Evolutionary conservation across 2,329 filamentous ascomycete species (phyloP), one percentile per base, ranked within the genome.

Genomic region (Raffaelea arxii): DNA sequence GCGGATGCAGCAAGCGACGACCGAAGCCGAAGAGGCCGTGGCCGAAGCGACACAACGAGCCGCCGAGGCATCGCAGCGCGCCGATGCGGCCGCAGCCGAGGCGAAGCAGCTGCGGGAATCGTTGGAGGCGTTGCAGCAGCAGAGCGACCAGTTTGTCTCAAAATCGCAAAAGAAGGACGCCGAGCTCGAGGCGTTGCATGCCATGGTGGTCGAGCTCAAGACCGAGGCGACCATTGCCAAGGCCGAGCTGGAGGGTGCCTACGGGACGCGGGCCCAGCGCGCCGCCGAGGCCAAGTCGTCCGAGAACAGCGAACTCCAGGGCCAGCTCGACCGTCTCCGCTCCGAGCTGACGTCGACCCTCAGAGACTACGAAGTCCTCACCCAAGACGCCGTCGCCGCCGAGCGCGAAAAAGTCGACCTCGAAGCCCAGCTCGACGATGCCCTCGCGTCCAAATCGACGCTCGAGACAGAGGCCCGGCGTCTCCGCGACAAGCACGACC

Each of bases 241-340:
- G 56, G 77, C 77, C 18, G 77, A 81, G 60, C 69, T 81, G 25
- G 77, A 81, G 52, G 75, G 75, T 47, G 77, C 77, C 23, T 79
- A 80, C 57, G 77, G 77, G 48, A 71, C 72, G 48, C 71, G 76
- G 49, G 70, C 74, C 48, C 70, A 80, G 62, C 74, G 77, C 21
- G 76, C 77, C 19, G 72, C 73, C 12, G 75, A 79, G 53, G 59
- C 72, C 54, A 74, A 76, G 60, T 68, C 62, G 47, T 65, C 64
- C n/a, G 69, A 75, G 56, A 62, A 69, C 38, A 54, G 62, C 46
- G 67, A 69, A 54, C 64, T 77, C 37, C 62, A 69, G 53, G 57
- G 61, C 21, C 69, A 77, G 53, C 63, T 78, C 21, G 67, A 70
- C 41, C 65, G 64, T 50, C 65, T 81, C 43, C 69, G 70, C 61